Conservation (phyloP, 208 protist genomes). For the Trypanosoma congolense region DNA sequence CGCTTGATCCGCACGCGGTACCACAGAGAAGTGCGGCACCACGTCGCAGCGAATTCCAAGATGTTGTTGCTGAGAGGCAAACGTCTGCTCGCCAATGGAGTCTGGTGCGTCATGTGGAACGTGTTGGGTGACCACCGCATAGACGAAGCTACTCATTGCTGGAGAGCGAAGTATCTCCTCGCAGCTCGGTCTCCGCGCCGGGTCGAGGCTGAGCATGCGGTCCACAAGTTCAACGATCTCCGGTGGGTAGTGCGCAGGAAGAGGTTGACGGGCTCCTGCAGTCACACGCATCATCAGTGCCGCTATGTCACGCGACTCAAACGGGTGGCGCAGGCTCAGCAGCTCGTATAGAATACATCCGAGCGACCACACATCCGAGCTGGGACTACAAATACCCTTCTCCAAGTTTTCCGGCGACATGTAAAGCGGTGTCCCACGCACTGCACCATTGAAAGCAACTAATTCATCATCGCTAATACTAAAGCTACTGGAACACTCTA, state of each 20-base stretch:
- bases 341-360: slow-evolving; percentile 91
- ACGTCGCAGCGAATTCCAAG: slow-evolving; percentile 5
- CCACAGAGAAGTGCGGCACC: neutral
- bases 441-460: slow-evolving; percentile 34
- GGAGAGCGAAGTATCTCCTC: slow-evolving; percentile 58
- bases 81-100: slow-evolving; percentile 27
- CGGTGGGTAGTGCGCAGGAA: slow-evolving; percentile 62
- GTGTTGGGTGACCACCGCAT: slow-evolving; percentile 28
- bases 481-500: no score
- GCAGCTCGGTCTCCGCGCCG: slow-evolving; percentile 49
- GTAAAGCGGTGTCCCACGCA: slow-evolving; percentile 94
- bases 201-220: slow-evolving; percentile 53
- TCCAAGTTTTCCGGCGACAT: slow-evolving; percentile 91
- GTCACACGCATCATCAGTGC: slow-evolving; percentile 75
- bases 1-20: slow-evolving; percentile 21
- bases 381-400: slow-evolving; percentile 52
- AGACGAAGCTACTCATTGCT: slow-evolving; percentile 44
- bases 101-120: slow-evolving; percentile 23
- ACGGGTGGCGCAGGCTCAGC: slow-evolving; percentile 76
- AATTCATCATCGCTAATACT: neutral
- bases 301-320: slow-evolving; percentile 72
- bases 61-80: slow-evolving; percentile 27
- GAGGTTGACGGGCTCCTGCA: slow-evolving; percentile 50
- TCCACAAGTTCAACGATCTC: slow-evolving; percentile 51
- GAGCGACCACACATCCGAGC: slow-evolving; percentile 89